phyloP scores from a whole-genome alignment of 2,329 filamentous ascomycete species.

The Ophiostoma himal-ulmi region DNA sequence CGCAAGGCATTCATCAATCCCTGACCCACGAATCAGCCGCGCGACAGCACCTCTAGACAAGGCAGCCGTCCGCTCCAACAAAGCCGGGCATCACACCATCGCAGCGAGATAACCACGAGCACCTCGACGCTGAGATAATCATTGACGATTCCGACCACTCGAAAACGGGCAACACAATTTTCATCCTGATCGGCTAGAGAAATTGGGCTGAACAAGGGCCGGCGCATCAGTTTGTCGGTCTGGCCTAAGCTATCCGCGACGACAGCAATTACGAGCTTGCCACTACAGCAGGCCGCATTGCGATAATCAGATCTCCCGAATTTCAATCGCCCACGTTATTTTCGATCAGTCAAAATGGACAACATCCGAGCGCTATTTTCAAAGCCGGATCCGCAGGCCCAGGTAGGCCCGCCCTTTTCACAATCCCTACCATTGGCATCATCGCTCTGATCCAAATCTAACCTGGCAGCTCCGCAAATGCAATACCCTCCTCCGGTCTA shows the following conservation, averaged over 20 bases:
- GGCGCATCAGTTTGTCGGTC: conserved; percentile 2
- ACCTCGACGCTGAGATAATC: neutral
- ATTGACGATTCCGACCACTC: neutral
- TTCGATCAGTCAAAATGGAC: conserved; percentile 58
- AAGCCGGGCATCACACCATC: neutral
- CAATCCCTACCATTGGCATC: neutral
- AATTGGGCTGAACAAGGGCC: neutral
- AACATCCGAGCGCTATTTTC: conserved; percentile 78
- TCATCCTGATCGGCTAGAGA: neutral
- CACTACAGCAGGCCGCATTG: neutral
- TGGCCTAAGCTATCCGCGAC: neutral
- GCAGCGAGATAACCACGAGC: neutral
- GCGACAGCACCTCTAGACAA: neutral
- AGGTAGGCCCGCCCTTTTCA: conserved; percentile 56
- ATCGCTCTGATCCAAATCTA: neutral
- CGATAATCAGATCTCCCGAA: neutral
- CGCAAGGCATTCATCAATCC: neutral
- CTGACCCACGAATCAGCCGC: neutral
- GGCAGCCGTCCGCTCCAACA: neutral
- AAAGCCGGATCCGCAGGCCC: conserved; percentile 86
- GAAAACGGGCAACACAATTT: no score
- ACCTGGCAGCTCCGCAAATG: conserved; percentile 78
- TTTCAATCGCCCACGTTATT: neutral
- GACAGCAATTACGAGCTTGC: neutral
- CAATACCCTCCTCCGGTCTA: conserved; percentile 79